phyloP scores from a whole-genome alignment of 306 rosid species.

The Acacia acuminata region DNA sequence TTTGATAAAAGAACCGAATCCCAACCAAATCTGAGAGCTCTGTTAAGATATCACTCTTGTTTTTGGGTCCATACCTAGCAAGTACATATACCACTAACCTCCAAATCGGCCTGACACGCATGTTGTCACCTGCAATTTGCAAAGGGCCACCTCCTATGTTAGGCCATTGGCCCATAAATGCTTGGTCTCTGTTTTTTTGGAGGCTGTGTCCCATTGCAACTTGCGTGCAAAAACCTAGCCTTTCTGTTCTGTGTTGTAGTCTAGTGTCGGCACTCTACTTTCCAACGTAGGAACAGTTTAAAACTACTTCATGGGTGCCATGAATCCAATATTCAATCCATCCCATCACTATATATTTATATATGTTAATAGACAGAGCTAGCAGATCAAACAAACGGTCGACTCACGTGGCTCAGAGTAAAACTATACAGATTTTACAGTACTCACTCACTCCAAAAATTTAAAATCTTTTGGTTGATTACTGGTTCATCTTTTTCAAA shows the following conservation, averaged over 20 bases:
- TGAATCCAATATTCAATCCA: background rate
- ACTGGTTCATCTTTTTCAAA: too few species aligned
- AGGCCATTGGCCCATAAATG: slow-evolving; percentile 23
- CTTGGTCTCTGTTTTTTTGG: background rate
- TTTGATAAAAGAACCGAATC: background rate
- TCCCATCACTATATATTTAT: background rate
- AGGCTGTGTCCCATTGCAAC: background rate
- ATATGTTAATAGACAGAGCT: too few species aligned
- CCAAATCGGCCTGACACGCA: slow-evolving; percentile 2
- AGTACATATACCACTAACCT: background rate
- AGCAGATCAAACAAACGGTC: background rate
- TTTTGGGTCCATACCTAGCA: background rate
- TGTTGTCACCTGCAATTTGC: background rate
- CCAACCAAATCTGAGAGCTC: background rate
- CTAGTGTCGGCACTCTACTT: background rate
- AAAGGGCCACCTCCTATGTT: background rate
- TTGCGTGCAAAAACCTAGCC: background rate
- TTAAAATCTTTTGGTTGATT: too few species aligned
- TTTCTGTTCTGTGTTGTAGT: background rate
- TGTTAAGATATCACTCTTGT: background rate
- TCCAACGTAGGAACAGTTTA: background rate
- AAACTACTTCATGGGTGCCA: background rate
- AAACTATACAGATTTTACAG: too few species aligned
- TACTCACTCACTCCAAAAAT: too few species aligned
- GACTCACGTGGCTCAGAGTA: background rate